These are phyloP conservation scores for Pythium apleroticum DNA, from an alignment of 352 stramenopile species.

Conservation along the genomic window DNA sequence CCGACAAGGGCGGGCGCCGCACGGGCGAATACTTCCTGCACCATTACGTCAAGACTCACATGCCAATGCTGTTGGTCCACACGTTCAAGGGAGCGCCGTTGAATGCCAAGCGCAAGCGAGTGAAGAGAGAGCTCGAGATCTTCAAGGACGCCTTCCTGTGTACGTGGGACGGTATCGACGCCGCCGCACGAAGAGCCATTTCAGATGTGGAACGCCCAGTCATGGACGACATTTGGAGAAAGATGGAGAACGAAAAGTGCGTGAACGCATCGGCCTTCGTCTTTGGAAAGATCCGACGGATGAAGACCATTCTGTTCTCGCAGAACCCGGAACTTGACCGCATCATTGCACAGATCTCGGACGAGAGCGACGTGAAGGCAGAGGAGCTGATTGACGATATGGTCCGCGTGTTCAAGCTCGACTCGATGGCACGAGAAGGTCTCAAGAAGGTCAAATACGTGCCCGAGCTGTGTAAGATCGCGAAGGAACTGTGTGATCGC, in stretches of 20 bases:
- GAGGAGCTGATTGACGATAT: constrained; percentile 61
- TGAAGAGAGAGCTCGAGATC: constrained; percentile 56
- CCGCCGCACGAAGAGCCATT: constrained; percentile 59
- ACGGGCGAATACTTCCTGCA: constrained; percentile 82
- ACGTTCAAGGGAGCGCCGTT: constrained; percentile 38
- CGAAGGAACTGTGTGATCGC: constrained; percentile 73
- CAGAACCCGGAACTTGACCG: constrained; percentile 34
- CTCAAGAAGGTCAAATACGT: constrained; percentile 60
- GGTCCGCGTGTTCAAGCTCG: constrained; percentile 72
- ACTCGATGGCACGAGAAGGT: constrained; percentile 76
- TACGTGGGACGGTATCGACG: constrained; percentile 76
- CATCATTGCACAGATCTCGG: constrained; percentile 55
- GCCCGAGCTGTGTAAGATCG: constrained; percentile 69
- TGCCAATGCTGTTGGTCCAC: constrained; percentile 67
- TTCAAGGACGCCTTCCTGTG: constrained; percentile 81
- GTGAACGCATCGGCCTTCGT: constrained; percentile 37
- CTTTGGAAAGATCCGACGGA: constrained; percentile 37
- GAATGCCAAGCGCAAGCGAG: constrained; percentile 51
- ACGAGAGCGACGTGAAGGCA: constrained; percentile 57
- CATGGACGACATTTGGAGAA: constrained; percentile 76
- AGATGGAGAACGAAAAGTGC: constrained; percentile 44
- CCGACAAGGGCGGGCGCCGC: constrained; percentile 64
- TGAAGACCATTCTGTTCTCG: constrained; percentile 39
- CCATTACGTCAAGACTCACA: constrained; percentile 81
- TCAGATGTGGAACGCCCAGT: constrained; percentile 71